A percentile compares a stretch with the other conserved stretches of the same genome.
Evolutionary conservation across 352 stramenopile genomes (phyloP).

Genomic region (Thalassiosira mediterranea): DNA sequence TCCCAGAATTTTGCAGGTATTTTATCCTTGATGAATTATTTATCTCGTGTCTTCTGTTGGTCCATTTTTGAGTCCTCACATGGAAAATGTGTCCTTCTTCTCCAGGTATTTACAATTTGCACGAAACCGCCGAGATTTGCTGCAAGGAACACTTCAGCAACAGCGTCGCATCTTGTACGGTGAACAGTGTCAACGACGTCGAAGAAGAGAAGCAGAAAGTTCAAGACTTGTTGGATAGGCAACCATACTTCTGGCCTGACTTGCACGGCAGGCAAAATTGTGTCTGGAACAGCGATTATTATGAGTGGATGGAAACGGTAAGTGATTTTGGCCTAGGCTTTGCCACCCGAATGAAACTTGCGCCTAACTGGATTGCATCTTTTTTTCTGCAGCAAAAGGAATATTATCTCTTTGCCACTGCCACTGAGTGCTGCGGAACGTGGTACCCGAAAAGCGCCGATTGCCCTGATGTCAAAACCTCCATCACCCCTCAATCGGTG

Average conservation of each 20-base stretch:
- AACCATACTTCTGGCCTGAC: constrained; percentile 10
- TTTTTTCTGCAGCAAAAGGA: too few species aligned
- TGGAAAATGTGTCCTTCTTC: too few species aligned
- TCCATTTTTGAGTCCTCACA: too few species aligned
- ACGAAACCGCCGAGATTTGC: constrained; percentile 23
- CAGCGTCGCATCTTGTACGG: constrained; percentile 1
- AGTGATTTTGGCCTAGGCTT: constrained; percentile 8
- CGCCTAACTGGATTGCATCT: too few species aligned
- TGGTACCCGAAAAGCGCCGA: constrained; percentile 18
- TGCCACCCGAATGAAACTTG: too few species aligned
- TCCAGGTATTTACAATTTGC: constrained; percentile 13
- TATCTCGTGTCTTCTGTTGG: too few species aligned
- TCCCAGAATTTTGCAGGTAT: constrained; percentile 21
- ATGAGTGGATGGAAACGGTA: constrained; percentile 21
- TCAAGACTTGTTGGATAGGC: constrained; percentile 5
- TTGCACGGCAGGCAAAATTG: constrained; percentile 29
- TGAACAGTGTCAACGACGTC: constrained; percentile 11
- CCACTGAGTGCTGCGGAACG: background rate
- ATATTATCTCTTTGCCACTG: constrained; percentile 19
- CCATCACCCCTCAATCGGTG: constrained; percentile 10
- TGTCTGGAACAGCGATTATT: constrained; percentile 20
- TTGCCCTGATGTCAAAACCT: constrained; percentile 4
- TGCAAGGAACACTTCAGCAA: constrained; percentile 21
- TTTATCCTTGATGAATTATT: too few species aligned
- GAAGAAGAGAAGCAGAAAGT: background rate